Base-by-base conservation (phyloP, 192 early-diverging fungal genomes). In the Coemansia sp. region DNA sequence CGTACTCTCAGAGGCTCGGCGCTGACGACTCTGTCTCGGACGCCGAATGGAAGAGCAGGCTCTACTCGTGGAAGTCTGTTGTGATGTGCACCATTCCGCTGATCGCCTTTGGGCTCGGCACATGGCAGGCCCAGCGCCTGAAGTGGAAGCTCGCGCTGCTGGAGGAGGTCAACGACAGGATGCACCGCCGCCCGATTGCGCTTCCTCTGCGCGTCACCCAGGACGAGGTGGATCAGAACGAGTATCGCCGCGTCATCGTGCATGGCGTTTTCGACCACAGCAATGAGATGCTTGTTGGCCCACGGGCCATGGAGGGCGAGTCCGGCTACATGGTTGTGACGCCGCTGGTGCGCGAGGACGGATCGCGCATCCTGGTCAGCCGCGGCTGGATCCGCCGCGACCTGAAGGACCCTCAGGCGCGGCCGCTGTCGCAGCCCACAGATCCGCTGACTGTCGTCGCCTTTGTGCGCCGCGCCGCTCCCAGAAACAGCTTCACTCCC, bases 131-230 rank as follows among this genome's bases (percentile, higher is more conserved):
- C 2, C 87, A 93, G 61, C 83, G 94, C 19, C 80, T 97, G 44
- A 85, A 86, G 42, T 97, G 93, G 93, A 97, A 97, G 81, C 79
- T 89, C 9, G 81, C 84, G 23, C 79, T 95, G 45, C 94, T 97
- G 47, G 85, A 82, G 63, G 79, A 82, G 11, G 74, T 82, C 44
- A 82, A 82, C 70, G 74, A 92, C 38, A 78, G 84, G 33, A 79
- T 87, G 56, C 87, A 92, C 60, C 76, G 84, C 45, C 80, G 82
- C 5, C 83, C 91, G 2, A 83, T 92, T 31, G 85, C 87, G 13
- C 68, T 95, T 50, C 89, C 89, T 19, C 70, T 84, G 37, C 85
- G 81, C 48, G 82, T 90, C 57, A 87, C 86, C 65, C 20, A 56
- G 0, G 64, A 70, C 19, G 79, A 82, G 48, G 71, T 79, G 19